Evolutionary conservation across 805 yeast species (phyloP), one percentile per base, ranked within the genome.

Genomic region (Millerago galiae): DNA sequence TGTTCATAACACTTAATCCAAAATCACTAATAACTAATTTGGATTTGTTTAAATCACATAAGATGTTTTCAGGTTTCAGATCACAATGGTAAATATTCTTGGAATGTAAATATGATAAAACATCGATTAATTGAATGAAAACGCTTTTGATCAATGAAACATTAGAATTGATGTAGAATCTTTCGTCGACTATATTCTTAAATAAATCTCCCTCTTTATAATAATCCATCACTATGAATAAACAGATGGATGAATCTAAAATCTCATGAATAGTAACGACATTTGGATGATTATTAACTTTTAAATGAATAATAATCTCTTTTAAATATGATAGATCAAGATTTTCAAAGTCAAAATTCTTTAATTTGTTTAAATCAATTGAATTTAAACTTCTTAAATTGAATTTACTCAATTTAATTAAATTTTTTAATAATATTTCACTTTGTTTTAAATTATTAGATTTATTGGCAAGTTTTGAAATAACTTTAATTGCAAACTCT

Each of bases 11-110:
- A 17, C 96, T 89, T 17, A 91, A 70, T 5, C 98, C 98, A 63
- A 93, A 91, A 65, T 91, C 99, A 30, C 95, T 91, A 47, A 81
- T 69, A 49, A 72, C 75, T 43, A 83, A 67, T 42, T 66, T 71
- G 41, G 71, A 59, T 45, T 79, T 87, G 53, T 74, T 70, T 56
- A 62, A 61, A 11, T 77, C 71, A 38, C 89, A 79, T 55, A 93
- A 68, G 43, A 93, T 76, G 66, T 93, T 93, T 61, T 93, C 98
- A 6, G 99, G 99, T 67, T 93, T 93, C 50, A 90, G 77, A 63
- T 90, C 98, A 58, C 97, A 85, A 60, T 90, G 98, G 60, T 81
- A 91, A 30, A 91, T 78, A n/a, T 84, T 82, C 47, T 75, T 77
- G 2, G 82, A 71, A 61, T 91, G 97, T 56, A 95, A 85, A 65